Evolutionary conservation across 495 filamentous ascomycete genomes (phyloP), one percentile per base, ranked within the genome.

Genomic region (Penicillium paradoxum): DNA sequence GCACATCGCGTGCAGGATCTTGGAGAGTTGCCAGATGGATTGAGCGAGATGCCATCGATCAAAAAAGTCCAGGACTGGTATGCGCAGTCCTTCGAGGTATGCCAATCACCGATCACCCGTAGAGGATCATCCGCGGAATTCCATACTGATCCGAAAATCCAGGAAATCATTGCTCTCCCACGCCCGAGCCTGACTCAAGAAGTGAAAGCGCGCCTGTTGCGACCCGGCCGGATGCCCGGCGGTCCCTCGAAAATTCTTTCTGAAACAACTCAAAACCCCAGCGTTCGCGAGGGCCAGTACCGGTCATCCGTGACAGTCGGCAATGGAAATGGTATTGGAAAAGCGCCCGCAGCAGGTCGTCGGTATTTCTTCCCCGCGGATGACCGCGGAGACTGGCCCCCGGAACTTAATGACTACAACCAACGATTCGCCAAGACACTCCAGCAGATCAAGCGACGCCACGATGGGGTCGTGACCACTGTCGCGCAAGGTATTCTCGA

Each of bases 1-100:
- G 93, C 93, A 48, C 95, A 98, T 63, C 86, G 93, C 48, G 93
- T 98, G 53, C 88, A 93, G 68, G 93, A 98, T 70, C 83, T 98
- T 53, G 82, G 85, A 10, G 85, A 88, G 66, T 76, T 98, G 6
- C 93, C 93, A n/a, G 93, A 97, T 81, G 93, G 95, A 49, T 81
- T 98, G 53, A 97, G 89, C 68, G 90, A 97, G 53, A 98, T 97
- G 93, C 89, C 92, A 29, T 97, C 91, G 14, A 97, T 98, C 49
- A 85, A 87, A 69, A 91, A 84, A 67, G 93, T 98, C 46, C 83
- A 88, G 70, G 91, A 97, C 58, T 98, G 93, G 93, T 98, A 98
- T 72, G 95, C 93, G 54, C 95, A 98, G 73, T 97, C 95, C 46
- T 97, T 98, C 66, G 92, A 98, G 84, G 92, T 97, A 81, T 57